Evolutionary conservation across 345 rosid genomes (phyloP), one percentile per base, ranked within the genome.

Genomic region (Moricandia moricandioides): DNA sequence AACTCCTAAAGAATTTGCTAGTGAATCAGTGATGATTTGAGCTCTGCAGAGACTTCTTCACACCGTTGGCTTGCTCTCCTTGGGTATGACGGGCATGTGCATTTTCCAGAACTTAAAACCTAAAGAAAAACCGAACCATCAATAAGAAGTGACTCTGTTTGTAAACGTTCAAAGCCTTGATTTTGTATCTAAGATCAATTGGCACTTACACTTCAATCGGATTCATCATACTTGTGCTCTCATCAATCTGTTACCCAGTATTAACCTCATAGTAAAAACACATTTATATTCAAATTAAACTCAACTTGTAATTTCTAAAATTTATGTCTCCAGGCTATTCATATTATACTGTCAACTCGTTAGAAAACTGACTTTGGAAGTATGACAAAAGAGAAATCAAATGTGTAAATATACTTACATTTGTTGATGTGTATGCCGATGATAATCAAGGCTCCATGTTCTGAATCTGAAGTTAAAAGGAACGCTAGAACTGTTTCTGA

Each of bases 51-150:
- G 37, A 6, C 8, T 33, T 88, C 89, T 59, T 81, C 83, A 67
- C 37, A 43, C 77, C 82, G 79, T 55, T 55, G 81, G 43, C 76
- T 85, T 78, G 86, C 85, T 78, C 85, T 78, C 88, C 84, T 65
- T 80, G 82, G 52, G 79, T 82, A 55, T 80, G 86, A 29, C 49
- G 49, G 49, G 5, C 5, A 40, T 11, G n/a, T 40, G 47, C n/a
- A 10, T n/a, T 10, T 11, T 4, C 47, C 10, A 40, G 9, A 40
- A 10, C 47, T 11, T 40, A 10, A 34, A 40, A n/a, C 49, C 14
- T 11, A 40, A 40, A 40, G 49, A 40, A 40, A 13, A 40, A 43
- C 4, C 51, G 16, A 43, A 43, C 16, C 51, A 43, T 40, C 51
- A 5, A 13, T 43, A 43, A 40, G n/a, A 40, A 40, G 47, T 31